Conservation (phyloP, 345 rosid genomes). For the Arabis alpina region DNA sequence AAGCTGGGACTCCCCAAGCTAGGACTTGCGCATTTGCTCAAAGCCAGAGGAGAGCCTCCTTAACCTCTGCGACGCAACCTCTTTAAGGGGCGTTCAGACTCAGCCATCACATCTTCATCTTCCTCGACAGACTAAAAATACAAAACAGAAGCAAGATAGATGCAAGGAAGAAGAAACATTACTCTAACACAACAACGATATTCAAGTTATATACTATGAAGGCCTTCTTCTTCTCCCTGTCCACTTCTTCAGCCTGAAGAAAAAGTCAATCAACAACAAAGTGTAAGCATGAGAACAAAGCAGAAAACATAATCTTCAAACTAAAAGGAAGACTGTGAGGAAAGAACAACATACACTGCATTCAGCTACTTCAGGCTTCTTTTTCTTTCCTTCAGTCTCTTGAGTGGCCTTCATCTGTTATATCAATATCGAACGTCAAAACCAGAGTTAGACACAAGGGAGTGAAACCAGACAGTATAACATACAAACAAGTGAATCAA, state of each 20-base stretch:
- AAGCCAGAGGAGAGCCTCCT: conserved; percentile 47
- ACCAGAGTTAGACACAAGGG: not conserved
- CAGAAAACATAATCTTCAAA: conserved; percentile 1
- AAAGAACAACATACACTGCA: conserved; percentile 31
- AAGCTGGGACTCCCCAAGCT: conserved; percentile 35
- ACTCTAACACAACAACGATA: conserved; percentile 11
- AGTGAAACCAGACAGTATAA: not conserved
- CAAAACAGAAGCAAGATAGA: conserved; percentile 20
- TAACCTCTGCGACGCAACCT: conserved; percentile 62
- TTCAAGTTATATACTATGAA: conserved; percentile 45
- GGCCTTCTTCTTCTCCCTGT: conserved; percentile 39
- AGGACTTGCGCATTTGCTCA: conserved; percentile 38
- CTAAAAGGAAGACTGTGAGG: not conserved
- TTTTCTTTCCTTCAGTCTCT: conserved; percentile 24
- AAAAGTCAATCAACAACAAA: conserved; percentile 29
- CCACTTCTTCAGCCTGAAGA: conserved; percentile 48
- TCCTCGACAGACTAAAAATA: conserved; percentile 26
- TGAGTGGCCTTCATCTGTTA: conserved; percentile 15
- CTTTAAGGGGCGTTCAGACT: conserved; percentile 71
- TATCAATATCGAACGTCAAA: conserved; percentile 1
- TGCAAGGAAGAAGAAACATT: conserved; percentile 21
- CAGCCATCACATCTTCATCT: conserved; percentile 39
- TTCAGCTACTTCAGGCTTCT: conserved; percentile 26
- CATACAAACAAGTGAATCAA: not conserved
- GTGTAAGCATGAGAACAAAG: not conserved